Base-by-base conservation (phyloP, 2,329 filamentous ascomycete genomes). In the Fusarium subglutinans region DNA sequence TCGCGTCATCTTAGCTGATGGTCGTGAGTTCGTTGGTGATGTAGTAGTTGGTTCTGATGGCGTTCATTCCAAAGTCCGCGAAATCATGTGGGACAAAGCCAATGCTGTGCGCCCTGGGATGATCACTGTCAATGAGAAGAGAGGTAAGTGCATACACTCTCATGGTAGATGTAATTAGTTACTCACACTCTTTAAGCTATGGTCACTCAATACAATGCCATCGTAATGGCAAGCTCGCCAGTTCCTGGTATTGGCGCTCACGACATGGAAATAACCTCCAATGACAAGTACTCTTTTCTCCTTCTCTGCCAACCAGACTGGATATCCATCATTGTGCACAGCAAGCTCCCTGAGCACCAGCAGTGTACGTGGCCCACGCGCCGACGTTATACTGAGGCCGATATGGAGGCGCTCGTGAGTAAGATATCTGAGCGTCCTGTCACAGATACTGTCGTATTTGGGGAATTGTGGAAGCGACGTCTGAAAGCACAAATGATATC, bases 151-250 rank as follows among this genome's bases (percentile, higher is more conserved):
- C 15, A 12, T n/a, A 9, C 8, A n/a, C 15, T 5, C 4, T 20
- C 10, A 17, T 12, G 6, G 6, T 9, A 12, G 26, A 8, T 14
- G 4, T 30, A 5, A 10, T n/a, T 6, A n/a, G 6, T 4, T 15
- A 10, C 26, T 48, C 20, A 48, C 20, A 17, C 1, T 11, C 7
- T 9, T 8, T 3, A n/a, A 48, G 45, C 45, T 12, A 48, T 48
- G 45, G 26, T 30, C 45, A 30, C 45, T 30, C 26, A 48, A n/a
- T 30, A 48, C 26, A 30, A 48, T n/a, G 45, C 45, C 28, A n/a
- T 30, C 20, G 45, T 30, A 4, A 30, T 48, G 20, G 28, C 26
- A n/a, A 17, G 45, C 10, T 48, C 45, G 6, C 28, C 26, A n/a
- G 20, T 48, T 10, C 45, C 28, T 12, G 26, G 45, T 3, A 48